Evolutionary conservation across 306 rosid genomes (phyloP), one percentile per base, ranked within the genome.

Genomic region (Inga oerstediana): DNA sequence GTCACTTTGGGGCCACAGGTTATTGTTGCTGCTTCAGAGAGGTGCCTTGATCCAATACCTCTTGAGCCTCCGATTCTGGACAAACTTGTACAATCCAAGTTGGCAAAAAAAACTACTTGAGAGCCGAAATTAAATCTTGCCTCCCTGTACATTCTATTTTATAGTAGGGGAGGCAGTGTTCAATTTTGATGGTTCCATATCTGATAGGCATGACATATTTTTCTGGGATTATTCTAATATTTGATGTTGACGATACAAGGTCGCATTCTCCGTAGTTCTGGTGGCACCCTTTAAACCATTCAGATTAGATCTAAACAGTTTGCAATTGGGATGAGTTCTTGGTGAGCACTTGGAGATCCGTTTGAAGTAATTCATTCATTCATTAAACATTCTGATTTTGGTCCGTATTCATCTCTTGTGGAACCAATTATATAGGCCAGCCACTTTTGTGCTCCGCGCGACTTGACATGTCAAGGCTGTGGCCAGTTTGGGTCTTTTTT

Each of bases 21-120:
- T 86, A 88, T 93, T 85, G 97, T 96, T 72, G 97, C 94, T 74
- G 91, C 94, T 16, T 91, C 97, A 43, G 97, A 96, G 86, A 94
- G 99, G 71, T 91, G 98, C 84, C 98, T 96, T 12, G 99, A 96
- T 73, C 93, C 98, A 61, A 85, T 86, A 85, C 97, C 96, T 41
- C 81, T 96, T 81, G 98, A 93, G 80, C 93, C 94, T 71, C 93
- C 97, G 78, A 96, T 96, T 76, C 82, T 96, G 82, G 98, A 93
- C 90, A 93, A 86, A 82, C 99, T 93, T 72, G 82, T 90, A 91
- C 97, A 88, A 81, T 88, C 93, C 15, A 96, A 96, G 89, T 83
- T 92, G 92, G 89, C 90, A 19, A 93, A 41, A 17, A 91, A 82
- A 81, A 6, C 43, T 39, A 39, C 90, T 43, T 85, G 71, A 83